phyloP scores from a whole-genome alignment of 2,329 filamentous ascomycete species.

The Pochonia chlamydosporia region DNA sequence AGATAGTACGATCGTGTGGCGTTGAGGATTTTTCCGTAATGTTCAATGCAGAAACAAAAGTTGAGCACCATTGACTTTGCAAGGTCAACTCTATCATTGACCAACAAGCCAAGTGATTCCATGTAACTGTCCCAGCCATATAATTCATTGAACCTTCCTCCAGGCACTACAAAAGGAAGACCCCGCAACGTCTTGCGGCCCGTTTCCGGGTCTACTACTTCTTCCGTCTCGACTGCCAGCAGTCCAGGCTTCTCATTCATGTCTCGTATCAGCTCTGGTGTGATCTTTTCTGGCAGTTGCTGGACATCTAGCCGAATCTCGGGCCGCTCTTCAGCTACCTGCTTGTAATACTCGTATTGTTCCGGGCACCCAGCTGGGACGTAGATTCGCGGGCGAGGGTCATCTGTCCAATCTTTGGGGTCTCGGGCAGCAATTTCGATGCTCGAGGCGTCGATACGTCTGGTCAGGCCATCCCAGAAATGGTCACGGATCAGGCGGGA shows the following conservation, averaged over 20 bases:
- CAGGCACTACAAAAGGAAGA: slow-evolving; percentile 93
- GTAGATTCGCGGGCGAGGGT: slow-evolving; percentile 88
- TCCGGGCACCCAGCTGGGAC: slow-evolving; percentile 78
- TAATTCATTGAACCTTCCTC: slow-evolving; percentile 94
- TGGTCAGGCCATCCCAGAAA: slow-evolving; percentile 89
- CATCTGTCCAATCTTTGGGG: slow-evolving; percentile 90
- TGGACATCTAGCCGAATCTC: slow-evolving; percentile 85
- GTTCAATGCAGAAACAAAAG: slow-evolving; percentile 96
- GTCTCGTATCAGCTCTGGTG: slow-evolving; percentile 72
- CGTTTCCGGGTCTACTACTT: slow-evolving; percentile 54
- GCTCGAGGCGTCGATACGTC: slow-evolving; percentile 81
- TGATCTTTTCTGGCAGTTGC: slow-evolving; percentile 69
- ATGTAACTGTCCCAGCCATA: slow-evolving; percentile 99
- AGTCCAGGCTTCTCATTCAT: slow-evolving; percentile 86
- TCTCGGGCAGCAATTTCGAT: slow-evolving; percentile 83
- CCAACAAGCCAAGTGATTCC: slow-evolving; percentile 84
- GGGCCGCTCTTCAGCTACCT: slow-evolving; percentile 71
- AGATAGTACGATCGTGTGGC: slow-evolving; percentile 96
- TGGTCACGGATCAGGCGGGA: slow-evolving; percentile 80
- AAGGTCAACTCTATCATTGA: slow-evolving; percentile 78
- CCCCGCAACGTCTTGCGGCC: slow-evolving; percentile 70
- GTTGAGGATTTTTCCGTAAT: slow-evolving; percentile 98
- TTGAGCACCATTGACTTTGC: slow-evolving; percentile 94
- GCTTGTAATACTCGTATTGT: slow-evolving; percentile 83
- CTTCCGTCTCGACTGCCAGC: slow-evolving; percentile 83